Evolutionary conservation across 768 basidiomycete genomes (phyloP).

Genomic region (Chalciporus piperatus): DNA sequence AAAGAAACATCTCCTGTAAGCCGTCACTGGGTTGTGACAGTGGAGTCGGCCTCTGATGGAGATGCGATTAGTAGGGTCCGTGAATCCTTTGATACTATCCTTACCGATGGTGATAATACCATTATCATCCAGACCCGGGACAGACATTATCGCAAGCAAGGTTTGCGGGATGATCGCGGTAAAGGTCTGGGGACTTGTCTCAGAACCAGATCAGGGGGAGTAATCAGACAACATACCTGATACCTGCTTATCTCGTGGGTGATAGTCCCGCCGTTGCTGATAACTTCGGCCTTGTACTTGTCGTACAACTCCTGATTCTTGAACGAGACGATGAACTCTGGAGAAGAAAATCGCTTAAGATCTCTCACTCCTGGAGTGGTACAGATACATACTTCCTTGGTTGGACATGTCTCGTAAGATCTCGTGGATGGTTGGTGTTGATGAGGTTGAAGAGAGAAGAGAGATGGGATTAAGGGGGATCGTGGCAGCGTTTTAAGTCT

Average conservation of each 20-base stretch:
- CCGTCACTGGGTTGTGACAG: background rate
- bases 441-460: background rate
- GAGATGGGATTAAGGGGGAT: background rate
- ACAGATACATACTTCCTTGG: conserved; percentile 12
- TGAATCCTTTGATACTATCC: background rate
- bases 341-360: background rate
- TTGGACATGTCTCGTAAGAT: conserved; percentile 12
- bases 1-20: background rate
- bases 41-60: conserved; percentile 14
- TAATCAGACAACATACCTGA: background rate
- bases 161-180: conserved; percentile 9
- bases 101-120: conserved; percentile 19
- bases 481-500: background rate
- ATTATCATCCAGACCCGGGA: background rate
- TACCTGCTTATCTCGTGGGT: background rate
- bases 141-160: background rate
- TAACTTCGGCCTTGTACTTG: conserved; percentile 9
- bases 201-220: background rate
- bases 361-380: background rate
- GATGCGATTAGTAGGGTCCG: background rate
- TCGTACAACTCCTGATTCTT: background rate
- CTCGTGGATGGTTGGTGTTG: background rate
- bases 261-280: conserved; percentile 5
- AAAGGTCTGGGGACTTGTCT: conserved; percentile 13
- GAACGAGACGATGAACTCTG: conserved; percentile 17